Conservation (phyloP, 2,329 filamentous ascomycete species). For the Penicillium palitans region DNA sequence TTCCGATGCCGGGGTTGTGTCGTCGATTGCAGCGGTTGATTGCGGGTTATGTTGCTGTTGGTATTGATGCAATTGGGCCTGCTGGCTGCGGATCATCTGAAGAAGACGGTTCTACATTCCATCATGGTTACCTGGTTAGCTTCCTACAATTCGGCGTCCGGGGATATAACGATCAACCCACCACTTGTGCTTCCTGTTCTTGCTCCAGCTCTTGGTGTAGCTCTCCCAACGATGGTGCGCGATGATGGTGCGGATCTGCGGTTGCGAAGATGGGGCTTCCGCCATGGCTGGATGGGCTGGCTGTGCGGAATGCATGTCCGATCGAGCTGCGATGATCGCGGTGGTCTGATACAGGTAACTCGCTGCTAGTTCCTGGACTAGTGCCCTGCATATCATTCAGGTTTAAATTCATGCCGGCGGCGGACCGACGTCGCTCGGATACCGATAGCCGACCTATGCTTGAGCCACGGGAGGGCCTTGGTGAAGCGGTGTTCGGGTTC, state of each 20-base stretch:
- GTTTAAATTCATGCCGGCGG: conserved; percentile 42
- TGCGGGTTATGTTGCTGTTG: conserved; percentile 33
- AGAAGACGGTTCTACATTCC: conserved; percentile 49
- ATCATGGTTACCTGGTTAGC: background rate
- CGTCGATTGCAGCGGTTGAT: conserved; percentile 42
- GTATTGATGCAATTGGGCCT: conserved; percentile 46
- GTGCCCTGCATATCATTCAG: conserved; percentile 34
- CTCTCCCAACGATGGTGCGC: conserved; percentile 50
- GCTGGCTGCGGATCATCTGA: conserved; percentile 51
- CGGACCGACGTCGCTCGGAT: conserved; percentile 47
- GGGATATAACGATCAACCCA: conserved; percentile 27
- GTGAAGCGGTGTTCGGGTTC: conserved; percentile 44
- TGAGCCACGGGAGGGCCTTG: conserved; percentile 40
- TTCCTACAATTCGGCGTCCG: background rate
- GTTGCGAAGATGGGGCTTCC: conserved; percentile 45
- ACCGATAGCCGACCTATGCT: conserved; percentile 39
- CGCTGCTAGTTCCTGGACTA: conserved; percentile 26
- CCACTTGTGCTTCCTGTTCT: conserved; percentile 54
- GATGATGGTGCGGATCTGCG: conserved; percentile 50
- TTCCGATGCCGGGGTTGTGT: conserved; percentile 46
- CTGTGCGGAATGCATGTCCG: conserved; percentile 41
- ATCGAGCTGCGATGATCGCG: conserved; percentile 43
- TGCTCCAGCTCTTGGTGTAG: conserved; percentile 54
- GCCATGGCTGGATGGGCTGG: conserved; percentile 47
- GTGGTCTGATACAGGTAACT: conserved; percentile 29